Evolutionary conservation across 257 asterid species (phyloP), one percentile per base, ranked within the genome.

Genomic region (Solanum tarapatanum): DNA sequence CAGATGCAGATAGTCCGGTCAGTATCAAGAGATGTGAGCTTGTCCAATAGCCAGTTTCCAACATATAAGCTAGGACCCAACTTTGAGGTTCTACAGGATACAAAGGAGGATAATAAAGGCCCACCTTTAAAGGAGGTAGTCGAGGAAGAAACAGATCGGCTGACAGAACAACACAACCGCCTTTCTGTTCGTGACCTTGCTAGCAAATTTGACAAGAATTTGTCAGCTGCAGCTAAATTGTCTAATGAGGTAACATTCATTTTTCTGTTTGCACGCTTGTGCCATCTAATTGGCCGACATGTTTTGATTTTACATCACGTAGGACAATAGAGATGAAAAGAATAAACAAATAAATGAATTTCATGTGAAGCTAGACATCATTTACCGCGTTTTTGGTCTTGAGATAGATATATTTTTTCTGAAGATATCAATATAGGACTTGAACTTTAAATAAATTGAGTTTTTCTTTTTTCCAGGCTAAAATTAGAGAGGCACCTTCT

Each of bases 121-220:
- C 99, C 98, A 2, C 93, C 96, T 4, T 58, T 97, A 89, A 97
- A 94, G 93, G 98, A 94, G 87, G 98, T 95, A 41, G 98, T 97
- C 48, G 87, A 87, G 45, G 93, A 94, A 76, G 98, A 95, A 91
- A 90, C 94, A 13, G 66, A 93, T 23, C 94, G 94, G 88, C 94
- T 97, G 45, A 90, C 94, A 7, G 95, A 94, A 68, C 99, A 97
- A 62, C 99, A 95, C 91, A 91, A 90, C 90, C 98, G 99, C 17
- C 94, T 97, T 28, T 97, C 99, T 72, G 99, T 97, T 82, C 94
- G 99, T 16, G 99, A 97, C 86, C 95, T 97, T 76, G 99, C 99
- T 87, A 94, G 95, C 92, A 95, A 94, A 90, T 97, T 97, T 21
- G 99, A 97, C 93, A 97, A 95, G 96, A 97, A 95, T 89, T 93